Base-by-base conservation (phyloP, 202 grass and related monocot species). In the Dendrocalamus latiflorus region DNA sequence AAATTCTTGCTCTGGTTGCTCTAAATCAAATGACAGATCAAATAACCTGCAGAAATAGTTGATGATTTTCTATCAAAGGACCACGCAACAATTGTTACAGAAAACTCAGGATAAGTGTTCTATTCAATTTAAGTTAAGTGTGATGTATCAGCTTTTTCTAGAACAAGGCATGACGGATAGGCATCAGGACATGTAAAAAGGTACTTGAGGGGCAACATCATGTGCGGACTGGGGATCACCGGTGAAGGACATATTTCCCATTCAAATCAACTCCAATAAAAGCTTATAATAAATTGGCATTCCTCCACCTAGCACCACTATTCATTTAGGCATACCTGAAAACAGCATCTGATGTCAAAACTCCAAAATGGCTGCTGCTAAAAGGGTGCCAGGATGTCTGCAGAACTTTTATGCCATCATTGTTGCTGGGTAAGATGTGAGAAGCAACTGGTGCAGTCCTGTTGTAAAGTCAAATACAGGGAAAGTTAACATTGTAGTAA, bases 281-380 rank as follows among this genome's bases (percentile, higher is more conserved):
- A 79, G 54, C 13, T 33, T 69, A 80, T 43, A 73, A 47, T n/a
- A n/a, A n/a, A 30, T 76, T 75, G 65, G 24, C 2, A 63, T 78
- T 54, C 34, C 3, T 81, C 71, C 49, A 53, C 45, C 6, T 82
- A 78, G 57, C 34, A 50, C 47, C 33, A 68, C 47, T 39, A 61
- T 79, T 58, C 61, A 47, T 41, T 87, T 88, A n/a, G 15, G n/a
- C 64, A 75, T 74, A 93, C 95, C 95, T 91, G 74, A 99, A 92
- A 90, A 99, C 87, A 39, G 91, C 89, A 90, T 95, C 93, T 81
- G 93, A 95, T 86, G 91, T 92, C 77, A 99, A 94, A 81, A 95
- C 70, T 49, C 89, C 86, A 84, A 95, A 93, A 88, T 99, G 96
- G 66, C 75, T 79, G 73, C 84, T 84, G 63, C 93, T 95, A 62